Percentiles rank a stretch among this genome's conserved stretches.
These are phyloP conservation scores for Guyanaporus albipodus DNA, from an alignment of 768 basidiomycete species.

Conservation along the genomic window DNA sequence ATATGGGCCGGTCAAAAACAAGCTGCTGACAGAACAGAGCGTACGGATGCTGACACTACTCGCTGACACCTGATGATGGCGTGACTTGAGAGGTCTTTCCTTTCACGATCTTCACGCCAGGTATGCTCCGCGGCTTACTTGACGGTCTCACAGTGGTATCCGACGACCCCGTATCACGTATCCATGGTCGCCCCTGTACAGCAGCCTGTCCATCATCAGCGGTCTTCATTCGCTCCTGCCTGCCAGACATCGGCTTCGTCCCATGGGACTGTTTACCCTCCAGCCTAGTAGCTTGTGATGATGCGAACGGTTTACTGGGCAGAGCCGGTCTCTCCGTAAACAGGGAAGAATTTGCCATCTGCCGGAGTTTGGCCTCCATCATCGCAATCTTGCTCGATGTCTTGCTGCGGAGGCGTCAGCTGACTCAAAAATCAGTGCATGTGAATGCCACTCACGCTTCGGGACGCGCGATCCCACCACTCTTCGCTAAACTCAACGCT, in stretches of 20 bases:
- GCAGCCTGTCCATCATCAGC: not conserved
- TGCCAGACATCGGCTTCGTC: not conserved
- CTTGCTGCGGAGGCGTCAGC: conserved; percentile 36
- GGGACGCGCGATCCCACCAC: conserved; percentile 45
- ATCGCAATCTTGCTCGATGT: conserved; percentile 88
- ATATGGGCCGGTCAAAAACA: too few species aligned
- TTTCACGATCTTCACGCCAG: conserved; percentile 33
- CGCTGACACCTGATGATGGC: conserved; percentile 7
- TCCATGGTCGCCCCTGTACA: conserved; percentile 1
- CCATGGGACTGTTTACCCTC: conserved; percentile 1
- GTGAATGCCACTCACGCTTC: conserved; percentile 47
- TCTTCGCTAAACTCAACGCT: conserved; percentile 84
- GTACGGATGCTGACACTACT: not conserved
- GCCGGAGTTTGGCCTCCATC: conserved; percentile 91
- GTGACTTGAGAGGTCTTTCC: conserved; percentile 9
- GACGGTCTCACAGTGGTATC: conserved; percentile 14
- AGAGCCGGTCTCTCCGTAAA: conserved; percentile 21
- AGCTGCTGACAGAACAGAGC: not conserved
- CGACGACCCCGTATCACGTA: conserved; percentile 11
- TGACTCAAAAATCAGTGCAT: not conserved
- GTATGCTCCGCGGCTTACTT: conserved; percentile 28
- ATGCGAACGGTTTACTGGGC: conserved; percentile 21
- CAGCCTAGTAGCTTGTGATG: not conserved
- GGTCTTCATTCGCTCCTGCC: not conserved
- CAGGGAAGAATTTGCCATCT: conserved; percentile 50